phyloP scores from a whole-genome alignment of 139 green algal genomes.

The Raphidocelis subcapitata region DNA sequence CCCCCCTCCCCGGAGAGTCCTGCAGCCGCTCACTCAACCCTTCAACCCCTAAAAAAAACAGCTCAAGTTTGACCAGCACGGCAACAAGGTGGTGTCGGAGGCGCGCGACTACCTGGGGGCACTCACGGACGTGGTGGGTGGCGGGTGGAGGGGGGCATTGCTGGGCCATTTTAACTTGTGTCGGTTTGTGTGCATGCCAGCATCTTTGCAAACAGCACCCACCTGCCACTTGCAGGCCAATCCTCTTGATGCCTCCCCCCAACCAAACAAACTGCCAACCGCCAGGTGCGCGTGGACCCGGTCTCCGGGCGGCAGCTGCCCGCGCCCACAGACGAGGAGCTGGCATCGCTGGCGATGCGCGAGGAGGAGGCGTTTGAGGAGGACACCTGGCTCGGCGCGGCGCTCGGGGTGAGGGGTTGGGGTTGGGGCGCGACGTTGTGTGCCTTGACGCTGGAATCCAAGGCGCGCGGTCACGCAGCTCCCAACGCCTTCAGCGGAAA shows the following conservation, averaged over 20 bases:
- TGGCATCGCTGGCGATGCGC: conserved; percentile 14
- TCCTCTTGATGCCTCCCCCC: too few relatives aligned
- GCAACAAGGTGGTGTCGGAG: conserved; percentile 30
- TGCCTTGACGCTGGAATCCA: neutral
- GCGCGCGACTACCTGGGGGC: conserved; percentile 40
- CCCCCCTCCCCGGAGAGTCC: too few relatives aligned
- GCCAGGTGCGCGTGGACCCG: too few relatives aligned
- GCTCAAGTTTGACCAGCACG: conserved; percentile 42
- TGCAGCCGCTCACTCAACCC: too few relatives aligned
- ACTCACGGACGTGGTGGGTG: conserved; percentile 26
- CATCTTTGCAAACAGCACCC: too few relatives aligned
- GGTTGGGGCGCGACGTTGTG: neutral
- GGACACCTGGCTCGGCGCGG: conserved; percentile 30
- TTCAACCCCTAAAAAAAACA: neutral
- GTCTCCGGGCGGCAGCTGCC: conserved; percentile 1
- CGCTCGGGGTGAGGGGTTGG: conserved; percentile 2
- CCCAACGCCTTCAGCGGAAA: too few relatives aligned
- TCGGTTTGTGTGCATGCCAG: too few relatives aligned
- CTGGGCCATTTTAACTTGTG: too few relatives aligned
- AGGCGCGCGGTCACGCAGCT: neutral
- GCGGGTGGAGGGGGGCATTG: neutral
- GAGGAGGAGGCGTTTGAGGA: conserved; percentile 39
- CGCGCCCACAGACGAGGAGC: conserved; percentile 23
- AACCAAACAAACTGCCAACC: too few relatives aligned
- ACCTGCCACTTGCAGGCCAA: too few relatives aligned